Conservation (phyloP, 2,329 filamentous ascomycete species). For the Aquanectria penicillioides region DNA sequence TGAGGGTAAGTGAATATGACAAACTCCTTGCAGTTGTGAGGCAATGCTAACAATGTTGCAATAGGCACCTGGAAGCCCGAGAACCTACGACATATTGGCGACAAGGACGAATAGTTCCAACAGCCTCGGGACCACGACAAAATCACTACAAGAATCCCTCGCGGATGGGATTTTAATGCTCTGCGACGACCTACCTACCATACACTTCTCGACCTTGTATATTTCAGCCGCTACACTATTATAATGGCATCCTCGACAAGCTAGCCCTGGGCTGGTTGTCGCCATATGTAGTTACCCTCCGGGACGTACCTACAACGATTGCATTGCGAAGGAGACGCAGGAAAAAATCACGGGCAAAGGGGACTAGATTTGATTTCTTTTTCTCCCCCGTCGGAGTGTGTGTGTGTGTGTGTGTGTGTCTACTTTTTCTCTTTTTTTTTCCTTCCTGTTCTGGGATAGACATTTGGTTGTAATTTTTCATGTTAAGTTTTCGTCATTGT, state of each 20-base stretch:
- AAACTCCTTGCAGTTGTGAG: neutral
- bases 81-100: conserved; percentile 74
- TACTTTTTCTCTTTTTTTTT: neutral
- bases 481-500: conserved; percentile 9
- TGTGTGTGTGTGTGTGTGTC: neutral
- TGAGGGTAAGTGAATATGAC: conserved; percentile 71
- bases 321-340: conserved; percentile 31
- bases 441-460: conserved; percentile 21
- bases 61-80: conserved; percentile 82
- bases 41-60: neutral
- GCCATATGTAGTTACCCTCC: conserved; percentile 25
- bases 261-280: conserved; percentile 37
- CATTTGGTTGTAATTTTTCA: conserved; percentile 3
- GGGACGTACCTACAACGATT: conserved; percentile 25
- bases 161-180: conserved; percentile 39
- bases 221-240: conserved; percentile 40
- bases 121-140: conserved; percentile 6
- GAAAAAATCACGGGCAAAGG: conserved; percentile 30
- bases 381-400: conserved; percentile 4
- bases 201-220: conserved; percentile 42
- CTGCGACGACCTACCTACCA: conserved; percentile 36
- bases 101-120: conserved; percentile 42
- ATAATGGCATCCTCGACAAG: conserved; percentile 36
- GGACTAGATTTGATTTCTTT: conserved; percentile 24
- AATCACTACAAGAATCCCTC: conserved; percentile 20